Evolutionary conservation across 1,284 basidiomycete species (phyloP).

Genomic region (Cutaneotrichosporon sp.): DNA sequence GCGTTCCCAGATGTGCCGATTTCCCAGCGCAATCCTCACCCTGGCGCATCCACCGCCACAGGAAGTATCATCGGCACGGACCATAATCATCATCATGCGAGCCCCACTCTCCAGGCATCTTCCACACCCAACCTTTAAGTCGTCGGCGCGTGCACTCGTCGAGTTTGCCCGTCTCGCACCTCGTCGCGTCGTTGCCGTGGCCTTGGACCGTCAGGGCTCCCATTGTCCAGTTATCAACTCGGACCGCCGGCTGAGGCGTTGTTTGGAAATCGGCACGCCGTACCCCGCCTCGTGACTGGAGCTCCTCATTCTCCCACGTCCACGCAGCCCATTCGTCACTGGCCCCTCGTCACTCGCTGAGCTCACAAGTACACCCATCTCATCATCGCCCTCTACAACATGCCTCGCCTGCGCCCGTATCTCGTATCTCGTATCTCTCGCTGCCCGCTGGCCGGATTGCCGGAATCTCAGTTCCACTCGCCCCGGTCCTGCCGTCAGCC

Average conservation of each 20-base stretch:
- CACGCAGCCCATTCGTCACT: too few species aligned
- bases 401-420: neutral
- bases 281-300: neutral
- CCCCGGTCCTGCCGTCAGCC: constrained; percentile 24
- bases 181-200: too few species aligned
- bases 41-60: neutral
- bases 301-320: neutral
- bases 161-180: neutral
- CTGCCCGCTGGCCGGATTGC: too few species aligned
- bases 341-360: too few species aligned
- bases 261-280: neutral
- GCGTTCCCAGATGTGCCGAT: too few species aligned
- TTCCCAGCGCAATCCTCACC: too few species aligned
- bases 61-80: neutral
- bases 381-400: constrained; percentile 5
- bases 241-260: neutral
- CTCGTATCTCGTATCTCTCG: neutral
- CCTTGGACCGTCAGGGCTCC: too few species aligned
- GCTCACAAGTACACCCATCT: neutral
- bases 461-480: constrained; percentile 21
- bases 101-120: neutral
- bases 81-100: neutral
- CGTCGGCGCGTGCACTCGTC: neutral
- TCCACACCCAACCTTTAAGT: neutral
- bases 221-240: neutral